Conservation (phyloP, 164 flowering plant species). For the Nymphaea thermarum region DNA sequence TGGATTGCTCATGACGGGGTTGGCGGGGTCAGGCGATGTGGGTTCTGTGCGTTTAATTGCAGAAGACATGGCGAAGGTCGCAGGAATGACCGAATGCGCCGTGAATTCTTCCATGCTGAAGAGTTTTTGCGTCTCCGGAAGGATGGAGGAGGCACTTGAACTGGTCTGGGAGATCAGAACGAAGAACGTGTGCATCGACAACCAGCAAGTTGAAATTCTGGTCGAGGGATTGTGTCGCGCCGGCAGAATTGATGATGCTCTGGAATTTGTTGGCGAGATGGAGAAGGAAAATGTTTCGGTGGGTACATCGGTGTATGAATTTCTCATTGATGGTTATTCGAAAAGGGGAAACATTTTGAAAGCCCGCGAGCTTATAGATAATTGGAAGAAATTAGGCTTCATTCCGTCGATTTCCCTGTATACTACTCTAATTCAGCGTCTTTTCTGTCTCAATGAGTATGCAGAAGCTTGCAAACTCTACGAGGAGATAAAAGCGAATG, state of each 20-base stretch:
- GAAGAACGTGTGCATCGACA: slow-evolving; percentile 22
- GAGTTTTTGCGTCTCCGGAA: slow-evolving; percentile 57
- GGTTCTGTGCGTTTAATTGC: slow-evolving; percentile 31
- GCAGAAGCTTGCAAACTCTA: slow-evolving; percentile 44
- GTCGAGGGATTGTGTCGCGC: slow-evolving; percentile 64
- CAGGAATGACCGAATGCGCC: slow-evolving; percentile 27
- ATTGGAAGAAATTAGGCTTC: slow-evolving; percentile 37
- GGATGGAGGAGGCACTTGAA: slow-evolving; percentile 56
- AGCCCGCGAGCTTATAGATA: slow-evolving; percentile 43
- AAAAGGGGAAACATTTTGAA: slow-evolving; percentile 33
- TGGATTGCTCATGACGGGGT: slow-evolving; percentile 31
- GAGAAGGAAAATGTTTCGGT: slow-evolving; percentile 33
- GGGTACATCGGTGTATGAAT: slow-evolving; percentile 38
- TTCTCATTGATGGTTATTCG: slow-evolving; percentile 43
- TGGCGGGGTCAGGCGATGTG: slow-evolving; percentile 44
- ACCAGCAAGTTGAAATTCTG: slow-evolving; percentile 31
- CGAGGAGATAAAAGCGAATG: slow-evolving; percentile 49
- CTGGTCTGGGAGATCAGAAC: slow-evolving; percentile 43
- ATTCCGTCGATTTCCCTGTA: slow-evolving; percentile 37
- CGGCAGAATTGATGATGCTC: slow-evolving; percentile 51
- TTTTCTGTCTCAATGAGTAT: slow-evolving; percentile 40
- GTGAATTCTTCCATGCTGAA: slow-evolving; percentile 37
- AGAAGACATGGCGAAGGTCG: slow-evolving; percentile 51
- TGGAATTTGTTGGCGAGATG: slow-evolving; percentile 51
- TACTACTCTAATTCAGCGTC: slow-evolving; percentile 58